Evolutionary conservation across 176 grass and related monocot species (phyloP).

Genomic region (Musa itinerans): DNA sequence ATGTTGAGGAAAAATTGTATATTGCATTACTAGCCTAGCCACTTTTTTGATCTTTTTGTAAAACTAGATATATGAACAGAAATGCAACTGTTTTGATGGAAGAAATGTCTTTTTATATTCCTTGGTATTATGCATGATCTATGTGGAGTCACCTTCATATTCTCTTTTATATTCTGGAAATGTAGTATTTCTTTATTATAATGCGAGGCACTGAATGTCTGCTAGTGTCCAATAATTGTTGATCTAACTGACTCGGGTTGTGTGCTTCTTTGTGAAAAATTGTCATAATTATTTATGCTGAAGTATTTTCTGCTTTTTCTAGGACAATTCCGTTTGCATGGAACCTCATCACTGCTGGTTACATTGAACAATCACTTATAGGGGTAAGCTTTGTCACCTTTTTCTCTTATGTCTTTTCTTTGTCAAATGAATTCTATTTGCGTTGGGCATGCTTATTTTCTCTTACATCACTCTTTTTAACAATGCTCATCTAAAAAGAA

Average conservation of each 20-base stretch:
- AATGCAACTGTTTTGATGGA: not conserved
- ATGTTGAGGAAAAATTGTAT: not conserved
- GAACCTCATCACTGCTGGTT: constrained; percentile 93
- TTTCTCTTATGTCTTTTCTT: not conserved
- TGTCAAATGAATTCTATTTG: constrained; percentile 1
- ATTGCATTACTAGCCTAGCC: not conserved
- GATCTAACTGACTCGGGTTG: not conserved
- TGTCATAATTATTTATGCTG: constrained; percentile 12
- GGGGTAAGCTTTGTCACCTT: constrained; percentile 45
- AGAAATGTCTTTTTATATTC: not conserved
- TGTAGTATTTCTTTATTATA: not conserved
- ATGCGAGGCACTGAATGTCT: not conserved
- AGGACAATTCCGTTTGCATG: constrained; percentile 94
- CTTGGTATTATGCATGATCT: not conserved
- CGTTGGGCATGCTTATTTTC: not conserved
- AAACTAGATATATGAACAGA: not conserved
- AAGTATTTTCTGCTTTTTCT: not conserved
- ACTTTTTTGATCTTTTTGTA: not conserved
- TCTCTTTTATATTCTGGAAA: not conserved
- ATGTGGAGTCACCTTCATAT: not conserved
- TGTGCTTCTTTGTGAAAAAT: not conserved
- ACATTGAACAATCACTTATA: constrained; percentile 81
- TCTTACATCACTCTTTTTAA: not conserved
- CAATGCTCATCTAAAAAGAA: not conserved
- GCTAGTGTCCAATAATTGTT: not conserved